Base-by-base conservation (phyloP, 176 grass and related monocot species). In the Coix lacrymajobi region DNA sequence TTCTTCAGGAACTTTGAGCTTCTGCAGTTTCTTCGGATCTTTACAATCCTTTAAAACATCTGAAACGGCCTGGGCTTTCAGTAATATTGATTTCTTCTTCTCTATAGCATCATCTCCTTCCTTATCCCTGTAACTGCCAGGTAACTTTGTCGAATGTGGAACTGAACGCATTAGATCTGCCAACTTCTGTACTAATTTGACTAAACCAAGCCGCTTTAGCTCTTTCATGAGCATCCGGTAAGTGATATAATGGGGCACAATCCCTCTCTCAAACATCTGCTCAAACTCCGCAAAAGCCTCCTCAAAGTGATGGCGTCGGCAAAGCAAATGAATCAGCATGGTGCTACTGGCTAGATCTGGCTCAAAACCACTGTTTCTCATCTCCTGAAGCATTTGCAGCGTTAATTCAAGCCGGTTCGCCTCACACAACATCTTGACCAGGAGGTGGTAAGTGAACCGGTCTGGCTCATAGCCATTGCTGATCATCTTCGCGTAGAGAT, bases 301-400 rank as follows among this genome's bases (percentile, higher is more conserved):
- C 37, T 94, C 70, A 54, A 86, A 92, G 34, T 32, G 80, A 38
- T 76, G 85, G 8, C 66, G 80, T 43, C 87, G 78, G 62, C 94
- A 97, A 65, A 94, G 87, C 79, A 97, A 78, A 87, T 94, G 94
- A 71, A 97, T 73, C 79, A 93, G 77, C 94, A 97, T 97, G 60
- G 94, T 97, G 81, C 87, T 90, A 11, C 82, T 97, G 2, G 87
- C 91, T 34, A 88, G 79, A 86, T 97, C 94, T 1, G 87, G 75
- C 71, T 92, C 87, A 68, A 97, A 97, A 4, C 89, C 87, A 68
- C 71, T 86, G 22, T 26, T 81, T 20, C 67, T 84, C 94, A 97
- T 97, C 64, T 94, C 94, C 67, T 81, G 71, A 28, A 97, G 90
- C 94, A 94, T 85, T 43, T 84, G 87, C 12, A 82, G 71, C 14